Evolutionary conservation across 371 early-diverging fungal genomes (phyloP).

Genomic region (Mortierella sp.): DNA sequence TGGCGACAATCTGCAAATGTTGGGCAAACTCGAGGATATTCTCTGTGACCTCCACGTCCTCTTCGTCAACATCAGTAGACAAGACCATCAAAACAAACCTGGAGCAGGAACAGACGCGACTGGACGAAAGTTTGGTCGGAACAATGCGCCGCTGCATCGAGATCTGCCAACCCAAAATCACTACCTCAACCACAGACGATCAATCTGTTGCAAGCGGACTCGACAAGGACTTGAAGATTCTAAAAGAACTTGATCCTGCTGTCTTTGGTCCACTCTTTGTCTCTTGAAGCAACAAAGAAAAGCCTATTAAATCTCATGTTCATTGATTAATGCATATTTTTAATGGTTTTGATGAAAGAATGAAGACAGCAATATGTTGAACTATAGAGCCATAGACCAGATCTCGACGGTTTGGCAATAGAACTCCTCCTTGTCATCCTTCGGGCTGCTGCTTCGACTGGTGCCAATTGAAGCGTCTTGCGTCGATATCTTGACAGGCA

Average conservation of each 20-base stretch:
- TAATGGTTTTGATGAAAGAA: not conserved
- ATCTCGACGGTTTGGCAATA: constrained; percentile 57
- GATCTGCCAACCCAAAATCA: constrained; percentile 30
- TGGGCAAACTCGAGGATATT: constrained; percentile 56
- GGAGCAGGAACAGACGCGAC: constrained; percentile 15
- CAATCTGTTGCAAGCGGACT: constrained; percentile 19
- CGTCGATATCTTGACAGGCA: not conserved
- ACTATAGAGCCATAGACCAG: constrained; percentile 44
- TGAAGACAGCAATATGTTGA: not conserved
- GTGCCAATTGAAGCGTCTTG: not conserved
- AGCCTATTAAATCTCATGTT: not conserved
- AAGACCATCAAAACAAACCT: not conserved
- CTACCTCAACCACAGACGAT: not conserved
- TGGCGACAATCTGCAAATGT: constrained; percentile 38
- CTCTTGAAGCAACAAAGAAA: not conserved
- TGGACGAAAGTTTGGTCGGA: constrained; percentile 31
- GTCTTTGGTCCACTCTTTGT: constrained; percentile 39
- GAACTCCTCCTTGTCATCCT: constrained; percentile 49
- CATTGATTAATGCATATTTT: not conserved
- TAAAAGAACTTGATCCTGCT: constrained; percentile 30
- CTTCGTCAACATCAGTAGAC: not conserved
- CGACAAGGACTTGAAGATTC: constrained; percentile 26
- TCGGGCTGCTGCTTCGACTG: constrained; percentile 31
- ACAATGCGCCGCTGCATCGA: constrained; percentile 25
- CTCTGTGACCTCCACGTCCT: not conserved